Evolutionary conservation across 208 protist genomes (phyloP).

Genomic region (Wallacemonas rigidus): DNA sequence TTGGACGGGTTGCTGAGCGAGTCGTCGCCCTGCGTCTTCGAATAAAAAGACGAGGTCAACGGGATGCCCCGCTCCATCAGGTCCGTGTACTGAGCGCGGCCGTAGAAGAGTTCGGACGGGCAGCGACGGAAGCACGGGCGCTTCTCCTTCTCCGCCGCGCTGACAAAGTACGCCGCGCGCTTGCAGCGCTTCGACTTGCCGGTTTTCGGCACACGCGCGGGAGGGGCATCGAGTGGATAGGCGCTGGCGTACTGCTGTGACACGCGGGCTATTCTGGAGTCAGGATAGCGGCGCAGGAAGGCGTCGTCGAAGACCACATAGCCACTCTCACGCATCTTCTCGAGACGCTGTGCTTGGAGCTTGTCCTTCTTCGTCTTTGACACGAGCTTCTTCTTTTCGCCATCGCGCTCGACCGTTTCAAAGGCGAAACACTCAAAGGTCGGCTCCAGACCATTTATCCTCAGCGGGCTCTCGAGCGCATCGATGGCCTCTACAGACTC

Average conservation of each 20-base stretch:
- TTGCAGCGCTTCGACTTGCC: constrained; percentile 11
- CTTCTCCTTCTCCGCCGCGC: constrained; percentile 17
- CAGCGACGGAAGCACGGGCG: constrained; percentile 21
- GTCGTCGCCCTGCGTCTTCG: neutral
- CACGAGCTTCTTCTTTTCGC: constrained; percentile 6
- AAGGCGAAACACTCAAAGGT: neutral
- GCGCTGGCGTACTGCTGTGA: constrained; percentile 3
- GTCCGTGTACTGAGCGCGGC: constrained; percentile 5
- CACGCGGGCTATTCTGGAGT: constrained; percentile 10
- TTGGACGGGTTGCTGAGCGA: neutral
- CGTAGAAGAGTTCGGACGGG: constrained; percentile 6
- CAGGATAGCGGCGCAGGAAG: constrained; percentile 13
- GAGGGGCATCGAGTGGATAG: neutral
- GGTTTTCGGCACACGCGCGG: neutral
- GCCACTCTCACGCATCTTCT: constrained; percentile 8
- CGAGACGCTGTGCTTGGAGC: neutral
- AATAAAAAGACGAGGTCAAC: neutral
- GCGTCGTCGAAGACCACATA: constrained; percentile 23
- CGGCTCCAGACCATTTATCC: neutral
- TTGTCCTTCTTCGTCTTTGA: neutral
- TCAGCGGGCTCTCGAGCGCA: neutral
- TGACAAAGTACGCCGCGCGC: constrained; percentile 7
- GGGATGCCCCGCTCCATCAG: neutral
- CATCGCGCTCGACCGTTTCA: neutral
- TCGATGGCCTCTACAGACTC: neutral